Base-by-base conservation (phyloP, 768 basidiomycete species). In the Auricularia cornea region DNA sequence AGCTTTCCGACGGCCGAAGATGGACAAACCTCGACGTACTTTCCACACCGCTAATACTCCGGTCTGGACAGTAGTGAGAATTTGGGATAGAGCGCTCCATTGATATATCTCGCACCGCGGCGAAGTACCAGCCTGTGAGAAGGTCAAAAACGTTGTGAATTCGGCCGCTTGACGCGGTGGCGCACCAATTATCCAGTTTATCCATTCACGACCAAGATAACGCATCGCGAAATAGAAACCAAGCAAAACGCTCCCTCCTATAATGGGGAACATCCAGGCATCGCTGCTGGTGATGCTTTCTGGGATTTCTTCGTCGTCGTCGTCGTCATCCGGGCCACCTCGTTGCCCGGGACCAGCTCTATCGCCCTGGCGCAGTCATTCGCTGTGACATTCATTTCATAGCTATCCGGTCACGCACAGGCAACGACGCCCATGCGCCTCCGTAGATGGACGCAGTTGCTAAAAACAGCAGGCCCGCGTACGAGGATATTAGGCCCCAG, bases 101-200 rank as follows among this genome's bases (percentile, higher is more conserved):
- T 33, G 28, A 87, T 80, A 66, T 90, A 90, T 68, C 90, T 92
- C 84, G 83, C 86, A 4, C 82, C 67, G 62, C 62, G 70, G 23
- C 28, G 38, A 35, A 52, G 28, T 40, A 57, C 52, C 38, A 64
- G 20, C 29, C 52, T 62, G 51, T 35, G 18, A 54, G 16, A 33
- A 26, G 3, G 10, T n/a, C 59, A 5, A 31, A 31, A n/a, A 28
- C 4, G 28, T n/a, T 31, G 61, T 20, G 18, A 3, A 40, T 35
- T 8, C 16, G 44, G 20, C 20, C 28, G 20, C 40, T 64, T 69
- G 75, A 72, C n/a, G n/a, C n/a, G n/a, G 60, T 76, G 69, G 29
- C 64, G 29, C 66, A 20, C 73, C 87, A 28, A 96, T 76, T 4
- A 94, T 67, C 80, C 82, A 83, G 74, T 95, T 95, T 63, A 96